A percentile compares a stretch with the other conserved stretches of the same genome.
Evolutionary conservation across 163 green algal species (phyloP).

Genomic region (Chlorella variabilis): DNA sequence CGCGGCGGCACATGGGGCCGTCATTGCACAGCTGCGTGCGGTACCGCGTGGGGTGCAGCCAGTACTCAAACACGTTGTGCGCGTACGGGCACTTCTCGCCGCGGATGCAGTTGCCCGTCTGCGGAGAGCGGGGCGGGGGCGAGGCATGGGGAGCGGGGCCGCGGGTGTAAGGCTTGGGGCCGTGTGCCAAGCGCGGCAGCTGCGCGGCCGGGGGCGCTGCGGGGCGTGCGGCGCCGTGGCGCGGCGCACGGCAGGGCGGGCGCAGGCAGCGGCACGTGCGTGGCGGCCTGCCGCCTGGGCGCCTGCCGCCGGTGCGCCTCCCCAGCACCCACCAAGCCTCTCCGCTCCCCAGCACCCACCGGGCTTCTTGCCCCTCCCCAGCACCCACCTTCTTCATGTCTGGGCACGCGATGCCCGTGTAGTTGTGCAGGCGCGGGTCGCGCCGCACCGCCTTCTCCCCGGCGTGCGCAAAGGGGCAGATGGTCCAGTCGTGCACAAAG

Average conservation of each 20-base stretch:
- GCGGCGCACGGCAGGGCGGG: too few species aligned
- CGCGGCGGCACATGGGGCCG: slow-evolving; percentile 70
- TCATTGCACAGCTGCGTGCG: slow-evolving; percentile 84
- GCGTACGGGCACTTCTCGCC: slow-evolving; percentile 86
- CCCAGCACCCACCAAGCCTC: too few species aligned
- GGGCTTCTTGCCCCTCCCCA: too few species aligned
- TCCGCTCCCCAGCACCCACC: too few species aligned
- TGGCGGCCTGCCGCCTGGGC: too few species aligned
- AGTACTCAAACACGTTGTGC: slow-evolving; percentile 94
- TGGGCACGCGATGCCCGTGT: slow-evolving; percentile 87
- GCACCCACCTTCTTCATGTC: slow-evolving; percentile 84
- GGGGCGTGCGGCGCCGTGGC: too few species aligned
- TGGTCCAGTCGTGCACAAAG: slow-evolving; percentile 87
- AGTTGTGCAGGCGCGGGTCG: slow-evolving; percentile 69
- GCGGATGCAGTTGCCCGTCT: slow-evolving; percentile 63
- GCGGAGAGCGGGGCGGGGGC: not conserved
- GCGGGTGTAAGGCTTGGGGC: too few species aligned
- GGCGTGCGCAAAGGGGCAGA: slow-evolving; percentile 81
- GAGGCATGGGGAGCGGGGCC: too few species aligned
- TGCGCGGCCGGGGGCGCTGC: too few species aligned
- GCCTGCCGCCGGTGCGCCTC: too few species aligned
- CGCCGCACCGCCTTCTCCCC: slow-evolving; percentile 79
- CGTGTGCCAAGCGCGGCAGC: too few species aligned
- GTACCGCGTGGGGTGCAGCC: slow-evolving; percentile 86
- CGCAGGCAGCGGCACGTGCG: too few species aligned